A percentile compares a stretch with the other conserved stretches of the same genome.
Evolutionary conservation across 1,284 basidiomycete genomes (phyloP).

Genomic region (Boletellus deceptivus): DNA sequence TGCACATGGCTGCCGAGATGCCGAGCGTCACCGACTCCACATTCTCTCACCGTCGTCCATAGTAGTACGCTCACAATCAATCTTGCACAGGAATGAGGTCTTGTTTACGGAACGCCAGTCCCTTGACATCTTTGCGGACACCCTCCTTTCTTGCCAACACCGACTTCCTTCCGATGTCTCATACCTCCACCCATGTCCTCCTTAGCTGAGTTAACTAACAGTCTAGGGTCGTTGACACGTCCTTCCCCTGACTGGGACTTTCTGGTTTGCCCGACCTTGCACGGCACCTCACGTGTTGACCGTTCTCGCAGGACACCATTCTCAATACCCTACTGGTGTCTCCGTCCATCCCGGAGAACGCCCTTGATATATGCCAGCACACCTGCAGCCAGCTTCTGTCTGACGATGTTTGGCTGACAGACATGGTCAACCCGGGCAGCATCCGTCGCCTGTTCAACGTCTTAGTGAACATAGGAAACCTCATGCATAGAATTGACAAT

Average conservation of each 20-base stretch:
- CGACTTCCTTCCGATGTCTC: conserved; percentile 22
- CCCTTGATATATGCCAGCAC: conserved; percentile 30
- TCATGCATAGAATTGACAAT: conserved; percentile 36
- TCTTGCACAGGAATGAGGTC: conserved; percentile 34
- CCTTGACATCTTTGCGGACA: conserved; percentile 21
- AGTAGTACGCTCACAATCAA: conserved; percentile 32
- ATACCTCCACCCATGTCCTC: conserved; percentile 24
- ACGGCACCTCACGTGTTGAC: conserved; percentile 14
- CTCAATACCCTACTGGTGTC: conserved; percentile 27
- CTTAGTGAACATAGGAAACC: conserved; percentile 36
- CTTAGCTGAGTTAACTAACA: conserved; percentile 27
- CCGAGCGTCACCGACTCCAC: conserved; percentile 34
- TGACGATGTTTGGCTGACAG: conserved; percentile 24
- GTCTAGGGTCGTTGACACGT: conserved; percentile 23
- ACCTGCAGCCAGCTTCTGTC: conserved; percentile 34
- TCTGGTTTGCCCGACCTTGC: conserved; percentile 24
- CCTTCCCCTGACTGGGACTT: conserved; percentile 34
- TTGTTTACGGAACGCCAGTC: conserved; percentile 30
- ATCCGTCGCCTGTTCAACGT: conserved; percentile 35
- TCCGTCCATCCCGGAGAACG: conserved; percentile 29
- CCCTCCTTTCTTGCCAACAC: conserved; percentile 20
- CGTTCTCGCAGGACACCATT: conserved; percentile 21
- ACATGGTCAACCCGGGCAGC: conserved; percentile 24
- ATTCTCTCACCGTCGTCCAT: conserved; percentile 34
- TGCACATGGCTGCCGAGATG: conserved; percentile 32